These are phyloP conservation scores for Vitis cinerea DNA, from an alignment of 164 flowering plant species.

Conservation along the genomic window DNA sequence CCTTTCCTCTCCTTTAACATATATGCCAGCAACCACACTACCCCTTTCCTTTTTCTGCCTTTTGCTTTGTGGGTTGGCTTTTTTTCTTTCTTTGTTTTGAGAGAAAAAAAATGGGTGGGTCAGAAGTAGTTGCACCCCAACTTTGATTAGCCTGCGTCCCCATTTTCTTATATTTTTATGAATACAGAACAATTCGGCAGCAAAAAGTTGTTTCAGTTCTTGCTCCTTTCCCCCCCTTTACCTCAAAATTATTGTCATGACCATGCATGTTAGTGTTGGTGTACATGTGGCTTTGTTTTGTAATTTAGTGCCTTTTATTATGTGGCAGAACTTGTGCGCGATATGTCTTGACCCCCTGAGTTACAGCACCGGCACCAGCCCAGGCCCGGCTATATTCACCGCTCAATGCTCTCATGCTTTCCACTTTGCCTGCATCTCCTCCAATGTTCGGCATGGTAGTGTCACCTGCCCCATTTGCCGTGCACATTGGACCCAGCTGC, in stretches of 20 bases:
- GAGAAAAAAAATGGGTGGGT: no score
- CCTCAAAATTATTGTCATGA: background rate
- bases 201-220: background rate
- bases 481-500: conserved; percentile 89
- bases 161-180: no score
- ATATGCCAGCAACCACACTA: no score
- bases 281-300: background rate
- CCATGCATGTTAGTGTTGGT: background rate
- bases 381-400: conserved; percentile 75
- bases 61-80: no score
- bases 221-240: no score
- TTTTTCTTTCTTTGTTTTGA: no score
- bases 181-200: no score
- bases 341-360: conserved; percentile 80
- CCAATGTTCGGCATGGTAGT: conserved; percentile 86
- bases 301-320: background rate
- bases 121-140: no score
- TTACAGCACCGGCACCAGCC: conserved; percentile 39
- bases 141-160: no score
- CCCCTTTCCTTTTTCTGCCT: no score
- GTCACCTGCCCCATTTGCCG: conserved; percentile 92
- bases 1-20: no score
- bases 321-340: conserved; percentile 71
- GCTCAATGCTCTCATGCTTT: conserved; percentile 92
- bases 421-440: conserved; percentile 82